Base-by-base conservation (phyloP, 2,329 filamentous ascomycete genomes). In the Ophiostoma fasciatum region DNA sequence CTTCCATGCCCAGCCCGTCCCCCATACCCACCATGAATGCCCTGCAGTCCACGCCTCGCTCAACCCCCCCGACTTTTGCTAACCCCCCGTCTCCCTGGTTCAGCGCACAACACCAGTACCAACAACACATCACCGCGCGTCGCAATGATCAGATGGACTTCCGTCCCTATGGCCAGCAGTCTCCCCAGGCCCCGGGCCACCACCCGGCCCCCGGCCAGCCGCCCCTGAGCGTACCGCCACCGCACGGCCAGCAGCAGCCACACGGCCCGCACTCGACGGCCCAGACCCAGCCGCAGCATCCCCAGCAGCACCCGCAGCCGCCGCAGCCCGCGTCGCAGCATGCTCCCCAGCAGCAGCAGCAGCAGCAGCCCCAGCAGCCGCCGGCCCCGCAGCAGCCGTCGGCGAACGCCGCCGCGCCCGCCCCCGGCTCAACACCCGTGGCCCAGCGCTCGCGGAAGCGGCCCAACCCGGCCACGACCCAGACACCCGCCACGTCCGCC, bases 31-130 rank as follows among this genome's bases (percentile, higher is more conserved):
- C 22, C 22, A 7, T 23, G 22, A 23, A 23, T 11, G 22, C 11
- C 22, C 22, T 23, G 22, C 22, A 29, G n/a, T 29, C 28, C n/a
- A 29, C 7, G 7, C 19, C 27, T 13, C 17, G 9, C 9, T 21
- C n/a, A 13, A 15, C 13, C 13, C 7, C 21, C 10, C 17, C 35
- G 8, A 40, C 46, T 7, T 50, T 51, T 46, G 48, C 56, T 62
- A 57, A 61, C 49, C 45, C 51, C 40, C 17, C 38, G 36, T 37
- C 49, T 40, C 40, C 47, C 42, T 58, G 52, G 55, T 57, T 53
- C 46, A 64, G 62, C 49, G 42, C 56, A 26, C 46, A 44, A 31
- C 39, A 45, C 32, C 70, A 69, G 46, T 66, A 63, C 50, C 52
- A 52, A 31, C 48, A 58, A 47, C 64, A 70, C 43, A 64, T 70